phyloP scores from a whole-genome alignment of 345 rosid genomes.

The Arabidopsis thaliana region TAIR10.1 NC_003075.7:16982001-16982500 shows the following conservation, averaged over 20 bases:
- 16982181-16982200: slow-evolving; percentile 98
- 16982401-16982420: slow-evolving; percentile 20
- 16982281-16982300: slow-evolving; percentile 36
- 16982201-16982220: slow-evolving; percentile 96
- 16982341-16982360: slow-evolving; percentile 16
- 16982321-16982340: slow-evolving; percentile 11
- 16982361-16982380: slow-evolving; percentile 40
- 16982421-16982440: slow-evolving; percentile 3
- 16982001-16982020: slow-evolving; percentile 74
- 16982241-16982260: slow-evolving; percentile 95
- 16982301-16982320: slow-evolving; percentile 3
- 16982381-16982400: slow-evolving; percentile 31
- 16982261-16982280: slow-evolving; percentile 51
- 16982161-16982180: slow-evolving; percentile 92
- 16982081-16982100: neutral
- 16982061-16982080: neutral
- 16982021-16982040: slow-evolving; percentile 90
- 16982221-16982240: slow-evolving; percentile 91
- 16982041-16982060: slow-evolving; percentile 70
- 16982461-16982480: slow-evolving; percentile 24
- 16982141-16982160: slow-evolving; percentile 97
- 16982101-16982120: neutral
- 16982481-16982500: slow-evolving; percentile 13
- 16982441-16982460: slow-evolving; percentile 45
- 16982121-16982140: neutral